Evolutionary conservation across 2,329 filamentous ascomycete genomes (phyloP), one percentile per base, ranked within the genome.

Genomic region (Pseudogymnoascus sp.): DNA sequence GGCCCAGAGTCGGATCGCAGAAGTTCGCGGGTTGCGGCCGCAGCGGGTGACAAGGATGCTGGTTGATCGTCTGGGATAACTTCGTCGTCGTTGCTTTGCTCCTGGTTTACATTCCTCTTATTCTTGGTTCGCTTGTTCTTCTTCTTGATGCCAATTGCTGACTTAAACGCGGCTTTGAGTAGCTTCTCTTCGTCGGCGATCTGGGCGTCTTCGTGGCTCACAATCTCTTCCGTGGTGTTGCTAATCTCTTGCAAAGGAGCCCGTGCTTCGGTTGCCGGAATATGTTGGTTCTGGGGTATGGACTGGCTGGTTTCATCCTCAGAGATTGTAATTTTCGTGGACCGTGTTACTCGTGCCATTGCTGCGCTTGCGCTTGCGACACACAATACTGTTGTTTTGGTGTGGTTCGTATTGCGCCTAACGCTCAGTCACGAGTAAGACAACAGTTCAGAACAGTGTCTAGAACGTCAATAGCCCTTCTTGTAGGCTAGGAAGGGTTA

Each of bases 121-220:
- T 62, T 65, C 62, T 66, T 63, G 7, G 47, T 65, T 11, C 47
- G 58, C 61, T 68, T 72, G 50, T 65, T 70, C 50, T 61, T 61
- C 62, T 69, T 72, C 18, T 60, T 64, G 57, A 61, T 59, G 1
- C 70, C 68, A 62, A 72, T 67, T 37, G 70, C 70, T 54, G 50
- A 66, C 60, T 67, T 65, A 63, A 71, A 73, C 22, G 70, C 71
- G 47, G 70, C 70, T 62, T 73, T 73, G 25, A 73, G 64, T 38
- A 64, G 64, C 60, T 70, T 71, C 33, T 72, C 57, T 54, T 72
- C 67, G 22, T 65, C 64, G 22, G 66, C 66, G 8, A 69, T 39
- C 37, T 50, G 58, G 16, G 62, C 57, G 39, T 63, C 61, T 8
- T 67, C 69, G 41, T 16, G 18, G 59, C 28, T 58, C 28, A 61